Evolutionary conservation across 169 alveolate species (phyloP), one percentile per base, ranked within the genome.

Genomic region (Plasmodium gaboni): DNA sequence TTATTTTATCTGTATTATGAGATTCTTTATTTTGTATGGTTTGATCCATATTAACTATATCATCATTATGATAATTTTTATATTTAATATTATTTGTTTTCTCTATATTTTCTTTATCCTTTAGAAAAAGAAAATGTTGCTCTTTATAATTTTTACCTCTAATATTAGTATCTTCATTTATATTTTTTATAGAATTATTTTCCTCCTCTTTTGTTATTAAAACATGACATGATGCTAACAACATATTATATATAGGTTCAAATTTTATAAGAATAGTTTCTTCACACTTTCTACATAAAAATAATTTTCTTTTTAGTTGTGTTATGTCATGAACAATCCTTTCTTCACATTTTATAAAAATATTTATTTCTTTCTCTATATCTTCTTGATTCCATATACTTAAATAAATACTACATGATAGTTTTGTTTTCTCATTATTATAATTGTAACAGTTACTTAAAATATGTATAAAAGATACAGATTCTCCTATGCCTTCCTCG

Each of bases 331-430:
- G 12, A 22, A 80, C 85, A 15, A 80, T 80, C 64, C 19, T n/a
- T 51, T 68, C 55, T 26, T 38, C 15, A 38, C 90, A 80, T 1
- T 67, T 55, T 26, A 80, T 51, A 15, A 51, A 80, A 53, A 80
- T 50, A 17, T 12, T 68, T 48, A 80, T 22, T 13, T 80, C 76
- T 26, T 80, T 80, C 22, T 80, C 70, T 24, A 80, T 48, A 17
- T 68, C 65, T 42, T 80, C 90, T 65, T 59, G 48, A 67, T 80
- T 80, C 90, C 90, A 80, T 67, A 80, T 68, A 48, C 90, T 80
- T 69, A 80, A 12, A 60, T 80, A 80, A 10, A 80, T 63, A 42
- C 85, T 67, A 50, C 90, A 80, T 12, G 13, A 19, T 5, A 5
- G 4, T 15, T 46, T 60, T 0, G 53, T 24, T n/a, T 53, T n/a